Base-by-base conservation (phyloP, 176 grass and related monocot species). In the Hyparrhenia diplandra region DNA sequence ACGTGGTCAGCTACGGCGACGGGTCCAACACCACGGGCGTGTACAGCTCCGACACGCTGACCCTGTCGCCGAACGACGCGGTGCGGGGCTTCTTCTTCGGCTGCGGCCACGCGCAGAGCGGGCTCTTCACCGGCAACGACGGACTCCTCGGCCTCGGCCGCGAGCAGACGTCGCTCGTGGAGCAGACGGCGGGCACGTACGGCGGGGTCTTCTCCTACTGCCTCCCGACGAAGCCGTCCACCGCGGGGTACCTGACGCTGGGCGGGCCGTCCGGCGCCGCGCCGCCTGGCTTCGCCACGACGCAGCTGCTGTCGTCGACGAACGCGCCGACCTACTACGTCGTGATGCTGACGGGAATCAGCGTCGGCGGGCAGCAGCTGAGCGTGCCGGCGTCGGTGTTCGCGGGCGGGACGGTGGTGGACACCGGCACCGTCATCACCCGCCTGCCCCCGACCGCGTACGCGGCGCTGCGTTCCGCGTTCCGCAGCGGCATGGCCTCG, bases 391-490 rank as follows among this genome's bases (percentile, higher is more conserved):
- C 80, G 18, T 69, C 82, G 12, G 92, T 80, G 73, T 90, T 99
- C 76, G 32, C 88, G 2, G 77, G 74, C 3, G 92, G 92, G 20
- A 85, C 85, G 54, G 84, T 99, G 60, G 92, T 99, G 5, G 96
- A 99, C 78, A 91, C 96, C 3, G 96, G 96, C 54, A 99, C 96
- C n/a, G 92, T 99, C 31, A 59, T 99, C 80, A 91, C 88, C 9
- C 87, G 96, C 47, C 82, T 95, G 14, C 96, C 90, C 3, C 67
- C 90, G 1, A 52, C 76, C 11, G 96, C 92, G 45, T 99, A 99
- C 96, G 62, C 88, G 10, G 84, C 92, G 54, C 88, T 99, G 12
- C 81, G 92, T 29, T 29, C 88, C 3, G 92, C 92, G 49, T 99
- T 95, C 83, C 78, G 86, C n/a, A 1, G 5, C 67, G 49, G 28